phyloP scores from a whole-genome alignment of 2,329 filamentous ascomycete genomes.

The Orbilia javanica region DNA sequence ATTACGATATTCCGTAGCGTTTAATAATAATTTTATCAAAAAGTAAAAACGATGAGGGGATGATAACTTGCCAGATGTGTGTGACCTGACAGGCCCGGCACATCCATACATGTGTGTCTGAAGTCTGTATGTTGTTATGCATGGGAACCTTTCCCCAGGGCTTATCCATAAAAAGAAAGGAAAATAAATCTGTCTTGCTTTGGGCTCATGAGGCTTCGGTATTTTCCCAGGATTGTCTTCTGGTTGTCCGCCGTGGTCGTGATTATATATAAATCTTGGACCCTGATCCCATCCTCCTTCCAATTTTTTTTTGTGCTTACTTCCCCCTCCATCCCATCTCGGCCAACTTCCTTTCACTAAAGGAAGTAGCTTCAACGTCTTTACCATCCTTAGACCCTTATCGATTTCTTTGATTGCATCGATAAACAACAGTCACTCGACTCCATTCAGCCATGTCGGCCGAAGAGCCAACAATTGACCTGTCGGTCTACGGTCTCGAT shows the following conservation, averaged over 20 bases:
- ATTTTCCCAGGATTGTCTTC: conserved; percentile 33
- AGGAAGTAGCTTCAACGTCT: neutral
- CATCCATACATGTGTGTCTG: neutral
- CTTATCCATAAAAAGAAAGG: conserved; percentile 49
- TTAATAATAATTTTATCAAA: conserved; percentile 52
- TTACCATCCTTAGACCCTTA: conserved; percentile 5
- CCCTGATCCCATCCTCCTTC: conserved; percentile 45
- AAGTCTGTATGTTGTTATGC: neutral
- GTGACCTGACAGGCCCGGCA: conserved; percentile 55
- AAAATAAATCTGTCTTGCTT: conserved; percentile 31
- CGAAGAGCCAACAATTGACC: conserved; percentile 43
- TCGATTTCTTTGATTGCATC: conserved; percentile 12
- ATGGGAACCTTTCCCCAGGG: conserved; percentile 27
- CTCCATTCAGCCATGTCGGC: conserved; percentile 32
- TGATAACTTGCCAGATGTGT: conserved; percentile 29
- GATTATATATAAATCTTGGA: conserved; percentile 55
- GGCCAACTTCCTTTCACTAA: conserved; percentile 19
- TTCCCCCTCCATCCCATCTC: conserved; percentile 24
- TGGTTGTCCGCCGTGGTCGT: conserved; percentile 23
- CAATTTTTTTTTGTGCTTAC: neutral
- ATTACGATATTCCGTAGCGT: conserved; percentile 54
- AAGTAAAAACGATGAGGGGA: conserved; percentile 25
- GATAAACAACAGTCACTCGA: neutral
- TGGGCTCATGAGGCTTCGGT: conserved; percentile 51
- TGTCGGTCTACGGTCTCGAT: conserved; percentile 43